phyloP scores from a whole-genome alignment of 495 filamentous ascomycete species.

The Alectoria sarmentosa region DNA sequence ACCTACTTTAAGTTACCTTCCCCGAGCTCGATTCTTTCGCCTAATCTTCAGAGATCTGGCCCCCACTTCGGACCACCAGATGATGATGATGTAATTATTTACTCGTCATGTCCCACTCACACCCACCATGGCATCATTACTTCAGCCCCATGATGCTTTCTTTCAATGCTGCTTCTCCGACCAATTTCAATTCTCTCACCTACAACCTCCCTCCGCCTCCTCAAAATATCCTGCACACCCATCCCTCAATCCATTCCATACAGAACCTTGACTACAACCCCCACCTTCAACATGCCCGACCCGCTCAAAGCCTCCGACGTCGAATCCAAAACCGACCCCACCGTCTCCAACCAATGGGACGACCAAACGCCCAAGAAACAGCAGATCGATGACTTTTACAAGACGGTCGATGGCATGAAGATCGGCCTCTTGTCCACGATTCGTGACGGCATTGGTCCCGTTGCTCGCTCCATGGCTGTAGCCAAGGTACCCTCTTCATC shows the following conservation, averaged over 20 bases:
- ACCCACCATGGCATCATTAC: too few relatives aligned
- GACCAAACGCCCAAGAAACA: conserved; percentile 28
- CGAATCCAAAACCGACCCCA: conserved; percentile 32
- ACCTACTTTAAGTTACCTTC: too few relatives aligned
- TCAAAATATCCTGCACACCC: background rate
- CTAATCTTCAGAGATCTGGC: too few relatives aligned
- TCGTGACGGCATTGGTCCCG: conserved; percentile 30
- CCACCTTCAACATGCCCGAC: conserved; percentile 29
- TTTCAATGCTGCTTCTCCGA: background rate
- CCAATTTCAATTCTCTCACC: background rate
- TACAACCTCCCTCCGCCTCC: background rate
- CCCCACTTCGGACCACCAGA: too few relatives aligned
- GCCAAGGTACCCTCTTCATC: conserved; percentile 26
- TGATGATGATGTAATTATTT: background rate
- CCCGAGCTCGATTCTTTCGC: too few relatives aligned
- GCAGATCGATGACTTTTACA: conserved; percentile 33
- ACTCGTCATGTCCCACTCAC: background rate
- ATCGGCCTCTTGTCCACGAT: conserved; percentile 31
- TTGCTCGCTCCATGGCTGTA: conserved; percentile 38
- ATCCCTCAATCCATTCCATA: background rate
- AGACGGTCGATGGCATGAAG: conserved; percentile 30
- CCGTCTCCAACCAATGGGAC: conserved; percentile 33
- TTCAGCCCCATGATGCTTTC: too few relatives aligned
- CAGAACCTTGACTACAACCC: conserved; percentile 2
- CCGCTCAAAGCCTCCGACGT: conserved; percentile 26